Evolutionary conservation across 2,329 filamentous ascomycete species (phyloP).

Genomic region (Aureobasidium musti): DNA sequence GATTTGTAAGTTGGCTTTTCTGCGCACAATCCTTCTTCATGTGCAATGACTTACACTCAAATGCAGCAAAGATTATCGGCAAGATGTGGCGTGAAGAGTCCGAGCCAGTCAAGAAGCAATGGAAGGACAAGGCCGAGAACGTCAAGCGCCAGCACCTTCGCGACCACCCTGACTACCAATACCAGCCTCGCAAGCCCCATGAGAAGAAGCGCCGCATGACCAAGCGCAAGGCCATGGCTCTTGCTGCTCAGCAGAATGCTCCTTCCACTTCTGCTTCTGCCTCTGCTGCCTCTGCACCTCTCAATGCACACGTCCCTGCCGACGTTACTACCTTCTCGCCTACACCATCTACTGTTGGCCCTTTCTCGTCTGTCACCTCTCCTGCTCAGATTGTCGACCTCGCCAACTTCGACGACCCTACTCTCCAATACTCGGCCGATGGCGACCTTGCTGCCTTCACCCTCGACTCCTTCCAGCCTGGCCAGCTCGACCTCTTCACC

Average conservation of each 20-base stretch:
- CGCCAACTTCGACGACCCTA: conserved; percentile 8
- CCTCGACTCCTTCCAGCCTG: conserved; percentile 21
- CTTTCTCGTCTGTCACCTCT: conserved; percentile 15
- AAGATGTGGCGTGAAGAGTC: conserved; percentile 47
- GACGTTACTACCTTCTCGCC: neutral
- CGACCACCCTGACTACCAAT: conserved; percentile 50
- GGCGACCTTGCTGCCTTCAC: conserved; percentile 26
- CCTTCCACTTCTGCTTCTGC: conserved; percentile 13
- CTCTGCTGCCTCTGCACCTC: neutral
- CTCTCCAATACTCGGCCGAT: conserved; percentile 14
- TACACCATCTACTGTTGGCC: neutral
- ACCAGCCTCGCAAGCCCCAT: conserved; percentile 50
- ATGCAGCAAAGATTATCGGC: conserved; percentile 43
- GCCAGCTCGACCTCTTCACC: conserved; percentile 26
- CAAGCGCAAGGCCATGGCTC: conserved; percentile 27
- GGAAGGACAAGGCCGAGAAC: conserved; percentile 44
- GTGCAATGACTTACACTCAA: conserved; percentile 1
- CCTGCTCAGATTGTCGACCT: conserved; percentile 26
- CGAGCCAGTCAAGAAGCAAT: conserved; percentile 43
- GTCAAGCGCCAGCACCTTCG: conserved; percentile 46
- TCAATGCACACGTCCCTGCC: neutral
- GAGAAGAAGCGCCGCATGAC: conserved; percentile 50
- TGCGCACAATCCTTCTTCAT: neutral
- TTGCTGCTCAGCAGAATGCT: conserved; percentile 15
- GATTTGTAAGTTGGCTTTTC: conserved; percentile 44